Base-by-base conservation (phyloP, 2,329 filamentous ascomycete species). In the Alternaria conjuncta region DNA sequence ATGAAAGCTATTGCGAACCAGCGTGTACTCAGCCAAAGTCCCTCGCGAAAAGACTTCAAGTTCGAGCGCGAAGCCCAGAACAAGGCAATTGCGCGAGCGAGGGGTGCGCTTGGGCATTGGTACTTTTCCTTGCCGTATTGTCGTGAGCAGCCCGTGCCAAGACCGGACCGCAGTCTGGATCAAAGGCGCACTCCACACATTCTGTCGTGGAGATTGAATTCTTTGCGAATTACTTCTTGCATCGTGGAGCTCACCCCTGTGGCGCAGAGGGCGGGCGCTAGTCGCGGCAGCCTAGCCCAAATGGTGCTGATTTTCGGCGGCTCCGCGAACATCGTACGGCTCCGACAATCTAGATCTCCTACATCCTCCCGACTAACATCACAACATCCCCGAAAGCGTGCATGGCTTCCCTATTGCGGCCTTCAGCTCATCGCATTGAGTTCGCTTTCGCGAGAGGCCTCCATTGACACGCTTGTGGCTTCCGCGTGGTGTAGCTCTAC, bases 111-210 rank as follows among this genome's bases (percentile, higher is more conserved):
- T 36, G 13, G 32, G 32, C 13, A n/a, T 36, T n/a, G 32, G n/a
- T 15, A n/a, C 32, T 0, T 36, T 36, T 3, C 7, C 4, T n/a
- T n/a, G 15, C 32, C 32, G 6, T 8, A 15, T 32, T 12, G 30
- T 15, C 28, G 23, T 25, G 23, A 25, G 2, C 30, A 32, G 12
- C 30, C 2, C 1, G 30, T 4, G 6, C 12, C 1, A 32, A 12
- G 6, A 1, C 12, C 30, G 15, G 30, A 32, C 30, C 12, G 1
- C 30, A 32, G 30, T 8, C 6, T 1, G 1, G 4, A 0, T 1
- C 0, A 32, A 32, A 32, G 30, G 30, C 30, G 30, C 3, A 13
- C 11, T 30, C 12, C n/a, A n/a, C n/a, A n/a, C n/a, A n/a, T n/a
- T n/a, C n/a, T n/a, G n/a, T n/a, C n/a, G n/a, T 32, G 30, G 30